A percentile compares a stretch with the other conserved stretches of the same genome.
These are phyloP conservation scores for Penicillium sp. DNA, from an alignment of 2,329 filamentous ascomycete genomes.

Conservation along the genomic window DNA sequence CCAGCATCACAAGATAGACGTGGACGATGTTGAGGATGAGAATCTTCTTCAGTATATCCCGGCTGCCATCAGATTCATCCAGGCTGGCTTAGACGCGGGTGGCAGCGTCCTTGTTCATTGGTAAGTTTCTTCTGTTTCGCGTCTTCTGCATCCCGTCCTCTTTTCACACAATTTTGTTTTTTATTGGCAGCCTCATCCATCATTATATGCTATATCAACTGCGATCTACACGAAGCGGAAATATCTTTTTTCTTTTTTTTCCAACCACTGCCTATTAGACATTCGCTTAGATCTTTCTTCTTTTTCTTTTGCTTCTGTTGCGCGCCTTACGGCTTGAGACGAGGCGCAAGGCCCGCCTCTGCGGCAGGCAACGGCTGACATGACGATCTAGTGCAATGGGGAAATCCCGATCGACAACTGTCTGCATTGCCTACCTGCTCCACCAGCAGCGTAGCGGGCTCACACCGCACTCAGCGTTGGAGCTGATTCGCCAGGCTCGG, in stretches of 20 bases:
- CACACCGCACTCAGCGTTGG: constrained; percentile 60
- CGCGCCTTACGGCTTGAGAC: neutral
- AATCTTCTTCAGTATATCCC: constrained; percentile 80
- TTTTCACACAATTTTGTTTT: neutral
- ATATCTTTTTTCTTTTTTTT: constrained; percentile 8
- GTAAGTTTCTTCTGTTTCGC: constrained; percentile 46
- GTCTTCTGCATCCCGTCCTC: neutral
- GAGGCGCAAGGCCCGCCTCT: neutral
- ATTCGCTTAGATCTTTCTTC: constrained; percentile 1
- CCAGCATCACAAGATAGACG: constrained; percentile 70
- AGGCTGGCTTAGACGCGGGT: constrained; percentile 61
- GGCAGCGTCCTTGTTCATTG: constrained; percentile 64
- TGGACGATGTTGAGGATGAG: constrained; percentile 86
- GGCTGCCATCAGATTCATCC: constrained; percentile 74
- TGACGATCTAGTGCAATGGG: constrained; percentile 74
- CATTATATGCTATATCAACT: constrained; percentile 10
- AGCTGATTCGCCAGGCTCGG: constrained; percentile 63
- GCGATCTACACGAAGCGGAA: constrained; percentile 13
- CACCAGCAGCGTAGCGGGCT: constrained; percentile 53
- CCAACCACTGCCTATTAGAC: constrained; percentile 1
- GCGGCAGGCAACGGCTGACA: constrained; percentile 7
- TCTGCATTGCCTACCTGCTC: constrained; percentile 80
- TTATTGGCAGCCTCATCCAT: constrained; percentile 12
- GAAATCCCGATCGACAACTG: constrained; percentile 84
- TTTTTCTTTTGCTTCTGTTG: constrained; percentile 1